A percentile compares a stretch with the other conserved stretches of the same genome.
phyloP scores from a whole-genome alignment of 192 early-diverging fungal species.

The Cladochytrium replicatum region DNA sequence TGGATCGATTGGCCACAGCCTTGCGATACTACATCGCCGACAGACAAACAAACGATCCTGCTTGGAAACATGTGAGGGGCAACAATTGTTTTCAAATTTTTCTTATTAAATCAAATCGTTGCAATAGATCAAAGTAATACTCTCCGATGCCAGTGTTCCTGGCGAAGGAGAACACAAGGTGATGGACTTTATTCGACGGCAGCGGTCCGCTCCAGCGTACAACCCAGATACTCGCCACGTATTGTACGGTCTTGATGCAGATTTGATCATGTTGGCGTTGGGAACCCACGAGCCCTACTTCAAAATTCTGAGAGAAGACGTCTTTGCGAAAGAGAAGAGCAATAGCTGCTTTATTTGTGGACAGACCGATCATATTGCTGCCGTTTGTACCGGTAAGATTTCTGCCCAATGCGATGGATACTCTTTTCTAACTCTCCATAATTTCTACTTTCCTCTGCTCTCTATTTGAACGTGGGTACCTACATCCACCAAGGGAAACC shows the following conservation, averaged over 20 bases:
- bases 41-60: conserved; percentile 76
- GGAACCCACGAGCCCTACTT: conserved; percentile 96
- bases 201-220: conserved; percentile 71
- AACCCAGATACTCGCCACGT: conserved; percentile 85
- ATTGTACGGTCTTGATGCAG: conserved; percentile 95
- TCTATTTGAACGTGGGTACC: conserved; percentile 1
- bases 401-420: background rate
- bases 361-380: conserved; percentile 33
- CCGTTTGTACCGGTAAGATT: conserved; percentile 27
- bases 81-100: too few relatives aligned
- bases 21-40: conserved; percentile 86
- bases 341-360: conserved; percentile 43
- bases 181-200: conserved; percentile 94
- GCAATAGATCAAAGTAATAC: conserved; percentile 64
- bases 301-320: conserved; percentile 90
- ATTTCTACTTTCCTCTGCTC: background rate
- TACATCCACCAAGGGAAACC: conserved; percentile 34
- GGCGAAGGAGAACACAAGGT: conserved; percentile 99
- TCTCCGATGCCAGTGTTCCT: conserved; percentile 89
- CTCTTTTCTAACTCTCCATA: background rate
- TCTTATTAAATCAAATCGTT: background rate
- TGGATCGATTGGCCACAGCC: conserved; percentile 77
- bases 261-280: conserved; percentile 94
- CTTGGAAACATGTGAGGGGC: conserved; percentile 70
- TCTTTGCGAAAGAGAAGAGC: conserved; percentile 50